Evolutionary conservation across 805 yeast genomes (phyloP), one percentile per base, ranked within the genome.

Genomic region (Zygosaccharomyces lentus): DNA sequence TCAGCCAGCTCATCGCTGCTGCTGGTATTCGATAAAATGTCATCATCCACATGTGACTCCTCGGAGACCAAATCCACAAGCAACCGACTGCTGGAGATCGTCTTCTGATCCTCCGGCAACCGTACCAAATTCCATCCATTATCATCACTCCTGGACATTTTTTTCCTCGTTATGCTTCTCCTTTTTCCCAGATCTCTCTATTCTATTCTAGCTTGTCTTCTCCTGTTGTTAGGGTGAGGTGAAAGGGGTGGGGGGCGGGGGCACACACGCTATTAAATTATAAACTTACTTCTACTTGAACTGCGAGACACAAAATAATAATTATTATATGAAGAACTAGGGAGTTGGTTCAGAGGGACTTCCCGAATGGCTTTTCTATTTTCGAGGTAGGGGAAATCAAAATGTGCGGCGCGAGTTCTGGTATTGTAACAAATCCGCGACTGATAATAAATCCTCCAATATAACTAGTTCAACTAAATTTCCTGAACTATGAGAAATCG

Each of bases 1-100:
- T 45, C 52, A 6, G 48, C 43, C 10, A 41, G 41, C 9, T 49
- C 54, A 15, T 55, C 58, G 30, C 55, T 50, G 41, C 59, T 54
- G 43, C 59, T 55, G 7, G 56, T 51, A 37, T 53, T 52, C 6
- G 59, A 56, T 17, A 56, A 34, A 25, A 56, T 50, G 39, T 56
- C 59, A 25, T 49, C 55, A 39, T 56, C 59, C 31, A 46, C 48
- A 31, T 43, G 43, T 16, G 31, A 38, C 31, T 49, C 55, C 24
- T 47, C 50, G 16, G 52, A 37, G 31, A 49, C 42, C 41, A 44
- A 35, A 21, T 47, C 50, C 21, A 47, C 36, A n/a, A 34, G 29
- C 35, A 43, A 29, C 23, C 30, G 38, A 23, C 45, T 36, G 19
- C 42, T 32, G 10, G 52, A 36, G 30, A 36, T 35, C 45, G 43